A percentile compares a stretch with the other conserved stretches of the same genome.
phyloP scores from a whole-genome alignment of 2,329 filamentous ascomycete species.

The Cladobotryum mycophilum region DNA sequence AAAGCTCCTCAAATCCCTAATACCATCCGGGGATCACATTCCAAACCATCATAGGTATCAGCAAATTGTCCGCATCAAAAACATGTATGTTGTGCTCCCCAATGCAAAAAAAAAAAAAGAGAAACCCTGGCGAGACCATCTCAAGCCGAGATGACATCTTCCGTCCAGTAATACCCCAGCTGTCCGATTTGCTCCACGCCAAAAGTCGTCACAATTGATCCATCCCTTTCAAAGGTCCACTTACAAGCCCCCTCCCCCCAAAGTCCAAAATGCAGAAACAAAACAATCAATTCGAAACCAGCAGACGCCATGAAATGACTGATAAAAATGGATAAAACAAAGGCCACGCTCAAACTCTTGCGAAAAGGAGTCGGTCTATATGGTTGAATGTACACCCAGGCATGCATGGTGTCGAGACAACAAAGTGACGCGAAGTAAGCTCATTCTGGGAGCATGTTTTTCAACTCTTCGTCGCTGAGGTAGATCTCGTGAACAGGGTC shows the following conservation, averaged over 20 bases:
- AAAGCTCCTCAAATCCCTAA: no score
- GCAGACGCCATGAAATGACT: conserved; percentile 7
- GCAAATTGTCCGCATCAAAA: no score
- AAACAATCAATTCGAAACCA: conserved; percentile 2
- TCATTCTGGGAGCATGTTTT: conserved; percentile 60
- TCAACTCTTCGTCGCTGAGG: conserved; percentile 70
- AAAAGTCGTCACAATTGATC: not conserved
- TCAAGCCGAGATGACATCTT: no score
- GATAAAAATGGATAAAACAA: conserved; percentile 6
- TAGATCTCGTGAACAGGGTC: conserved; percentile 74
- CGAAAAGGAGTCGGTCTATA: conserved; percentile 7
- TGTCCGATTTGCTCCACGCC: no score
- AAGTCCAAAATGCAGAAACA: not conserved
- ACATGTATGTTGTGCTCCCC: no score
- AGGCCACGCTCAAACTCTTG: conserved; percentile 5
- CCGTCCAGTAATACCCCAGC: no score
- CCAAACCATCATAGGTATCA: no score
- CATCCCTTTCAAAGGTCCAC: conserved; percentile 1
- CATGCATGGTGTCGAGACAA: conserved; percentile 6
- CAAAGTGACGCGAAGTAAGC: not conserved
- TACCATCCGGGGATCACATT: no score
- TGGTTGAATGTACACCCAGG: conserved; percentile 5
- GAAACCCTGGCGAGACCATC: no score
- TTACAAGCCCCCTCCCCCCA: no score
- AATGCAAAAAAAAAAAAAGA: no score